A percentile compares a stretch with the other conserved stretches of the same genome.
Conservation (phyloP, 2,329 filamentous ascomycete genomes). For the Pseudogymnoascus sp. region DNA sequence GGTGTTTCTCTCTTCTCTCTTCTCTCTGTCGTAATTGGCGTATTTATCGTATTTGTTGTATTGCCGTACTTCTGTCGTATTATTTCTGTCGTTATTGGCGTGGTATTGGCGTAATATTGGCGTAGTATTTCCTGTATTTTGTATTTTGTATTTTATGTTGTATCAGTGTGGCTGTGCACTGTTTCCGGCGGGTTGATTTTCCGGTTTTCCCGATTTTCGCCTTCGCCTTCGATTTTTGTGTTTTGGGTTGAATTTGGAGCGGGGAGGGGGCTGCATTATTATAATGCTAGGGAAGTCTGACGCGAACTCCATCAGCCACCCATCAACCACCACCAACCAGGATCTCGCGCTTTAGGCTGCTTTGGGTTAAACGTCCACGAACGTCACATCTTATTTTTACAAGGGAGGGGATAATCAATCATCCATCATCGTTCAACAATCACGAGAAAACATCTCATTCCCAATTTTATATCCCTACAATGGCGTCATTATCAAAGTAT, state of each 20-base stretch:
- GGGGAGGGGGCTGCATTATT: conserved; percentile 2
- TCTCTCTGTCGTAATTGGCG: too few relatives aligned
- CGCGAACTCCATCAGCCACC: neutral
- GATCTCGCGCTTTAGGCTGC: neutral
- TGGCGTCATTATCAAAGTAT: neutral
- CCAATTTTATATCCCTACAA: neutral
- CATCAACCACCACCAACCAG: neutral
- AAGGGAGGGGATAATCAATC: neutral
- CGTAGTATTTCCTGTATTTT: neutral
- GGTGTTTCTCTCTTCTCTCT: too few relatives aligned
- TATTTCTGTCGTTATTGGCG: neutral
- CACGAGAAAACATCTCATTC: neutral
- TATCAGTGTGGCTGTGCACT: neutral
- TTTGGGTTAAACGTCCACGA: neutral
- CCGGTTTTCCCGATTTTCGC: neutral
- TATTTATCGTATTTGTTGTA: too few relatives aligned
- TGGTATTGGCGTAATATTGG: neutral
- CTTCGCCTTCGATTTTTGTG: neutral
- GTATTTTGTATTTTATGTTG: neutral
- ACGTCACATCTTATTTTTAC: conserved; percentile 3
- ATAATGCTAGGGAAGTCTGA: neutral
- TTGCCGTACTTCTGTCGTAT: too few relatives aligned
- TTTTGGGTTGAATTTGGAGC: neutral
- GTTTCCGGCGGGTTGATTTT: neutral
- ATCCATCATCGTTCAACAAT: neutral